Evolutionary conservation across 2,329 filamentous ascomycete species (phyloP).

Genomic region (Stachybotrys chartarum): DNA sequence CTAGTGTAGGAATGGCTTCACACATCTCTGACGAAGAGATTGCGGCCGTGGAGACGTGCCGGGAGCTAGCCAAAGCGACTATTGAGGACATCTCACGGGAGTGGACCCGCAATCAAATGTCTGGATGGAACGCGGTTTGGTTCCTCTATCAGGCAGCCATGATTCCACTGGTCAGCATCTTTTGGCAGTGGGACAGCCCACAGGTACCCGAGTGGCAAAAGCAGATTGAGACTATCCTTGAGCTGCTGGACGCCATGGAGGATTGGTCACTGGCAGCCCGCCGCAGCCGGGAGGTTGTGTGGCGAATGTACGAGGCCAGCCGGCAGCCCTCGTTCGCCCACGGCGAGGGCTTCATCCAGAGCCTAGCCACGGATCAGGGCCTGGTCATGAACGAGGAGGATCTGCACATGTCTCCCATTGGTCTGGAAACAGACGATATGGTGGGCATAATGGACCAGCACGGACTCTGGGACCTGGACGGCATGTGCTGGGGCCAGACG

Average conservation of each 20-base stretch:
- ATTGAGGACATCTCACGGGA: constrained; percentile 66
- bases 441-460: constrained; percentile 47
- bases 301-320: constrained; percentile 54
- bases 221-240: constrained; percentile 51
- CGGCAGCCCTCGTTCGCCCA: constrained; percentile 19
- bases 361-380: constrained; percentile 5
- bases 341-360: background rate
- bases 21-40: constrained; percentile 55
- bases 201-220: constrained; percentile 44
- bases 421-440: constrained; percentile 42
- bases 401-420: constrained; percentile 44
- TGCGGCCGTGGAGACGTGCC: constrained; percentile 60
- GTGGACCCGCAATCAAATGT: constrained; percentile 66
- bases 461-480: constrained; percentile 48
- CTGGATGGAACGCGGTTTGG: constrained; percentile 75
- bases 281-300: constrained; percentile 55
- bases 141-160: constrained; percentile 74
- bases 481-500: constrained; percentile 43
- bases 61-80: constrained; percentile 60
- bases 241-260: constrained; percentile 55
- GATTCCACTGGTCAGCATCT: constrained; percentile 68
- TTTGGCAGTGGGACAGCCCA: constrained; percentile 53
- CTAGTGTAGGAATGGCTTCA: constrained; percentile 39
- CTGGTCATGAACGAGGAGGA: constrained; percentile 30
- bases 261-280: constrained; percentile 57